A percentile compares a stretch with the other conserved stretches of the same genome.
Conservation (phyloP, 1,284 basidiomycete genomes). For the Pseudozyma hubeiensis region DNA sequence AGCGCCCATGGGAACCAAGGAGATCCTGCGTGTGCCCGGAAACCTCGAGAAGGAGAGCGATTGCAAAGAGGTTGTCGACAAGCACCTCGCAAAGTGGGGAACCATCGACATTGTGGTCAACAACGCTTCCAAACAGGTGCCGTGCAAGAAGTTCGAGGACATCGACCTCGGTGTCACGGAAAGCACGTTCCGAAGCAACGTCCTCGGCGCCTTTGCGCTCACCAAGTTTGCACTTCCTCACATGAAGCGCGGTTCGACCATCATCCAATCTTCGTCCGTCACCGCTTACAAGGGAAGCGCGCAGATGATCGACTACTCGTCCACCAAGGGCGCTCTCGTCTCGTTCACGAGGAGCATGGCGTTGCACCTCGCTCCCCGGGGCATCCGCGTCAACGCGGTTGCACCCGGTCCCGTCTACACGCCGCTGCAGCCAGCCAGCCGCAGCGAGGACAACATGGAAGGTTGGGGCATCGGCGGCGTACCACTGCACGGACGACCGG, state of each 20-base stretch:
- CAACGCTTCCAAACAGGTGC: conserved; percentile 76
- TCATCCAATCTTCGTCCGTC: conserved; percentile 77
- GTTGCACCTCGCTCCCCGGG: conserved; percentile 74
- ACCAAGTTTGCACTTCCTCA: conserved; percentile 73
- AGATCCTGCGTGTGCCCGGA: conserved; percentile 71
- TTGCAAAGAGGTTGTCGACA: conserved; percentile 72
- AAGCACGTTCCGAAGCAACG: conserved; percentile 56
- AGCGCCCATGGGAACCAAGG: conserved; percentile 56
- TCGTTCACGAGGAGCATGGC: conserved; percentile 74
- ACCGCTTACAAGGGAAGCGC: conserved; percentile 73
- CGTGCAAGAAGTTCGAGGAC: conserved; percentile 64
- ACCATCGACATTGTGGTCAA: conserved; percentile 71
- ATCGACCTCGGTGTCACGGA: conserved; percentile 49
- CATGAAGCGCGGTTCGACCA: conserved; percentile 75
- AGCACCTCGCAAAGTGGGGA: conserved; percentile 71
- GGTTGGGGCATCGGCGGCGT: conserved; percentile 54
- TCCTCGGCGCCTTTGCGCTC: conserved; percentile 52
- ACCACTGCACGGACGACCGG: conserved; percentile 50
- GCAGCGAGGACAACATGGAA: conserved; percentile 55
- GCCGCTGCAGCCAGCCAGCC: conserved; percentile 66
- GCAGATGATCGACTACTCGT: conserved; percentile 73
- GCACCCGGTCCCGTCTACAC: conserved; percentile 74
- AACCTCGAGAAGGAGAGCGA: conserved; percentile 70
- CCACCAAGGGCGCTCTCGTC: conserved; percentile 72
- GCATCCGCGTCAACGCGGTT: conserved; percentile 74